A percentile compares a stretch with the other conserved stretches of the same genome.
Evolutionary conservation across 345 rosid species (phyloP).

Genomic region (Kernera saxatilis): DNA sequence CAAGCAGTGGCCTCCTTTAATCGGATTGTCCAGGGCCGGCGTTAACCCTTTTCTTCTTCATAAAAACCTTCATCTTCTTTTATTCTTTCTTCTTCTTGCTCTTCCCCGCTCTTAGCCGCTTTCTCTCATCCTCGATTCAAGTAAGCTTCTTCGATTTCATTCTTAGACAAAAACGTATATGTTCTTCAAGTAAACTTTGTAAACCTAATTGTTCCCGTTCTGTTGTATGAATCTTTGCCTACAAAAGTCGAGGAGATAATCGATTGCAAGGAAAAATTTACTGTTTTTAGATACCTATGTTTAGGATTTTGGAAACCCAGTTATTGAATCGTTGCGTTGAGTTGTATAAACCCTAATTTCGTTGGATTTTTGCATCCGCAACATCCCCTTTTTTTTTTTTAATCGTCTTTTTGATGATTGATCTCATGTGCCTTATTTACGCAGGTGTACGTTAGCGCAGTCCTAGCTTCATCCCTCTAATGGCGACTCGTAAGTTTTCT

Average conservation of each 20-base stretch:
- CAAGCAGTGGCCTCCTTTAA: background rate
- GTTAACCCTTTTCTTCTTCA: constrained; percentile 11
- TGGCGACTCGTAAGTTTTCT: constrained; percentile 30
- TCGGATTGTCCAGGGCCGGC: constrained; percentile 15
- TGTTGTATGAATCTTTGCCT: background rate
- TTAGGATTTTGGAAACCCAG: background rate
- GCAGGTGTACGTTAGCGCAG: constrained; percentile 2
- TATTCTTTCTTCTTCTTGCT: background rate
- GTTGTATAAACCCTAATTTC: constrained; percentile 7
- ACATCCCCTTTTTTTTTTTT: background rate
- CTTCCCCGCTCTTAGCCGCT: background rate
- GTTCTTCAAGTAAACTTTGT: background rate
- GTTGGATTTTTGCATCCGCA: background rate
- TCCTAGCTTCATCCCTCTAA: background rate
- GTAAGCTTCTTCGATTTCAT: constrained; percentile 1
- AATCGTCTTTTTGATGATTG: background rate
- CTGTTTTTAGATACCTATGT: background rate
- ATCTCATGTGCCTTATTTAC: background rate
- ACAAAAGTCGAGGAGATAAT: background rate
- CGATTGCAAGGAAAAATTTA: background rate
- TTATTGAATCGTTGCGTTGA: background rate
- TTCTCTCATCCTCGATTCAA: background rate
- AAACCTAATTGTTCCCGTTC: background rate
- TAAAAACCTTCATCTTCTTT: background rate
- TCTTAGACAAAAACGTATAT: background rate